Conservation (phyloP, 2,329 filamentous ascomycete species). For the Pseudofabraea citricarpa region DNA sequence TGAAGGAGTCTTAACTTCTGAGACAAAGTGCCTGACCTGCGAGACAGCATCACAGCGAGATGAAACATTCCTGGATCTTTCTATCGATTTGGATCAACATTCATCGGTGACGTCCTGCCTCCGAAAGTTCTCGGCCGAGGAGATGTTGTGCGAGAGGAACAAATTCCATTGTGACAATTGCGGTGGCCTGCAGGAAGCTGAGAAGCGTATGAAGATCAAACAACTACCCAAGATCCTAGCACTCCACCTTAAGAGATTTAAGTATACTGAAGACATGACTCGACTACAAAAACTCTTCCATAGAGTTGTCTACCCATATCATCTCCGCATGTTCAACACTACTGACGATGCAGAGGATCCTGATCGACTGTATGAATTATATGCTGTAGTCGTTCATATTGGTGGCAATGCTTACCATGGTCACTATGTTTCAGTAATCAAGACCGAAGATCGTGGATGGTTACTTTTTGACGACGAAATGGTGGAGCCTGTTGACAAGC, state of each 20-base stretch:
- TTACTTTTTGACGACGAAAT: constrained; percentile 96
- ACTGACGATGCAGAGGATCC: constrained; percentile 93
- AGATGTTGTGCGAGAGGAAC: constrained; percentile 97
- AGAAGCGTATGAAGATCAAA: constrained; percentile 99
- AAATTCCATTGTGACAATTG: constrained; percentile 99
- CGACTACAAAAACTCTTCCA: constrained; percentile 95
- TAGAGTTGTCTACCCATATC: constrained; percentile 93
- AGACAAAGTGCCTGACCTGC: constrained; percentile 94
- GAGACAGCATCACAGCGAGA: constrained; percentile 93
- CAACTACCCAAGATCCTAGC: constrained; percentile 85
- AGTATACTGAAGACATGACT: constrained; percentile 94
- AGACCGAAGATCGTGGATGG: constrained; percentile 94
- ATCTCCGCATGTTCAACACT: constrained; percentile 94
- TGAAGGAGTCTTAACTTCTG: constrained; percentile 88
- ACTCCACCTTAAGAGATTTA: constrained; percentile 93
- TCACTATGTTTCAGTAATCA: constrained; percentile 96
- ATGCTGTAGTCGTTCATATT: constrained; percentile 96
- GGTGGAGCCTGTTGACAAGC: constrained; percentile 96
- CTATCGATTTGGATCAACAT: constrained; percentile 91
- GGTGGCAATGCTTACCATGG: constrained; percentile 95
- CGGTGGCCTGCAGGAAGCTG: constrained; percentile 91
- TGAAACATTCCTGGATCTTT: constrained; percentile 92
- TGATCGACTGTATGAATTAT: constrained; percentile 91
- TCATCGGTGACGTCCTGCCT: constrained; percentile 94
- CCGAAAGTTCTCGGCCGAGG: constrained; percentile 93